Base-by-base conservation (phyloP, 2,329 filamentous ascomycete species). In the Nothophoma quercina region DNA sequence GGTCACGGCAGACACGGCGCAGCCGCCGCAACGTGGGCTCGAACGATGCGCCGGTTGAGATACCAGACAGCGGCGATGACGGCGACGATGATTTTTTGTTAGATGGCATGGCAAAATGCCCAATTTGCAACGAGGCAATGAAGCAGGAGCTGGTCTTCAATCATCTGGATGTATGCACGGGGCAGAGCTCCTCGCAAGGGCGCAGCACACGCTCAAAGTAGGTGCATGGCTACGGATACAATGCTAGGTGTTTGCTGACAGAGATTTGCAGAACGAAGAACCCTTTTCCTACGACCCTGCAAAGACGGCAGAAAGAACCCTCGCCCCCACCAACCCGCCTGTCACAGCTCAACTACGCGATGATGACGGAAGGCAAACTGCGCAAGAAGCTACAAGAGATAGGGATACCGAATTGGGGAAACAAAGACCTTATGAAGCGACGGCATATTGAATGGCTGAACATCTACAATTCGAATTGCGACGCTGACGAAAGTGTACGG, bases 401-500 rank as follows among this genome's bases (percentile, higher is more conserved):
- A 1, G 91, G 93, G 1, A 87, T 98, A 50, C 88, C 91, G 0
- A 83, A 81, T 8, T 80, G 78, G 54, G 95, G 95, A 1, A 75
- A 82, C 0, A 88, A 88, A 36, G 78, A 82, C 36, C 79, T 93
- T 1, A 79, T 98, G 46, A 88, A 93, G 70, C 84, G 83, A 60
- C 85, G 96, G 15, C 93, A 98, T 67, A 90, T 85, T 19, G 95
- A 99, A 74, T 99, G 93, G 93, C 83, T 95, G 43, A 97, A 95
- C 29, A 77, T 99, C 15, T 97, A 91, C 89, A 99, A 99, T 72
- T 90, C 96, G 9, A 99, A 99, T 70, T 96, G 92, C 75, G 95
- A 99, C 73, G 89, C 93, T 2, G 84, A 83, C 28, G 79, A 79
- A 1, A 91, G 91, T 0, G 56, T 63, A 15, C 56, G 65, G 5